Conservation (phyloP, 2,329 filamentous ascomycete species). For the Elsinoe arachidis region DNA sequence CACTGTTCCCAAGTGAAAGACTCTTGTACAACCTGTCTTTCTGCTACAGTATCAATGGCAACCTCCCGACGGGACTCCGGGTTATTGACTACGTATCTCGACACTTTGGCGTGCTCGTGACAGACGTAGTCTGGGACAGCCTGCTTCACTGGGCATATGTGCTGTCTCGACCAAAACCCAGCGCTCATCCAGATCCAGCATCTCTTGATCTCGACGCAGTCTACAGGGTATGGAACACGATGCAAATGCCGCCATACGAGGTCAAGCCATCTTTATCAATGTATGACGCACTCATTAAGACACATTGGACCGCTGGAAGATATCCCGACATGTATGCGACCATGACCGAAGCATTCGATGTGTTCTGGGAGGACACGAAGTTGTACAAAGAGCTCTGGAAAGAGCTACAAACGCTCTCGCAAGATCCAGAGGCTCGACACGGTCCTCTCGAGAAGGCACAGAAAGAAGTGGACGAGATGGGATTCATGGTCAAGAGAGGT, state of each 20-base stretch:
- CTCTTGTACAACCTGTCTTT: slow-evolving; percentile 62
- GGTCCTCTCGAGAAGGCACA: slow-evolving; percentile 4
- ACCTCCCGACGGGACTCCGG: slow-evolving; percentile 50
- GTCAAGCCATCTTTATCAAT: slow-evolving; percentile 50
- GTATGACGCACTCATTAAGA: slow-evolving; percentile 34
- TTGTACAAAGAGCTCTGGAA: background rate
- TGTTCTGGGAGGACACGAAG: slow-evolving; percentile 13
- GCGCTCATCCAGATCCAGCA: slow-evolving; percentile 24
- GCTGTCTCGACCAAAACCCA: slow-evolving; percentile 35
- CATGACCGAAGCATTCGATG: slow-evolving; percentile 20
- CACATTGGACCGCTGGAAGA: slow-evolving; percentile 16
- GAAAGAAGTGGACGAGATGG: slow-evolving; percentile 1
- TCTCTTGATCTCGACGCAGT: slow-evolving; percentile 39
- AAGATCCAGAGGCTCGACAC: background rate
- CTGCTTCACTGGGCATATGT: slow-evolving; percentile 61
- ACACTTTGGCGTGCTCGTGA: slow-evolving; percentile 50
- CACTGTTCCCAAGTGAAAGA: slow-evolving; percentile 48
- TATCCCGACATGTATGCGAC: slow-evolving; percentile 17
- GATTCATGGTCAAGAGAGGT: background rate
- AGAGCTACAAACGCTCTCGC: background rate
- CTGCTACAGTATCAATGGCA: slow-evolving; percentile 56
- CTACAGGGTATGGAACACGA: slow-evolving; percentile 48
- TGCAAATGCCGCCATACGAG: slow-evolving; percentile 51
- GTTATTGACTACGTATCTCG: slow-evolving; percentile 55
- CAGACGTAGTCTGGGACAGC: slow-evolving; percentile 53